Conservation (phyloP, 441 rosid genomes). For the Gossypium trilobum region DNA sequence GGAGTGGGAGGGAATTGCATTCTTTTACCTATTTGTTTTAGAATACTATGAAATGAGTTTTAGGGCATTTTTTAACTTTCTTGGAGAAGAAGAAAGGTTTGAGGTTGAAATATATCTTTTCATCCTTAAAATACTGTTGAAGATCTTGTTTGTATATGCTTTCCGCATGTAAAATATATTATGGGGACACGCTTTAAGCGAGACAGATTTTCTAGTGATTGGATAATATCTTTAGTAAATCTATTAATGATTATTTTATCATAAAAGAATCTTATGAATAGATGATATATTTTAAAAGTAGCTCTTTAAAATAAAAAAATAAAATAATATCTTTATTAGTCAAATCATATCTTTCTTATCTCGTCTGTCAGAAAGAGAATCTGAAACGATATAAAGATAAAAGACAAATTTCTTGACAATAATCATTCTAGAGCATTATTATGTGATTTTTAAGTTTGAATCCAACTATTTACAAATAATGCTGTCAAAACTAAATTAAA, state of each 20-base stretch:
- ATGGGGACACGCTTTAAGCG: neutral
- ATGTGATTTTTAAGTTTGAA: neutral
- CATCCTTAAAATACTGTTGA: neutral
- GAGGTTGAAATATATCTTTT: neutral
- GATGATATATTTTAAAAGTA: neutral
- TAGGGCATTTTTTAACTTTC: neutral
- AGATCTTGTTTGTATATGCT: neutral
- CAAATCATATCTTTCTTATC: conserved; percentile 2
- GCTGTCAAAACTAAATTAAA: neutral
- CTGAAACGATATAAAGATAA: neutral
- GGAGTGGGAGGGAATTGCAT: neutral
- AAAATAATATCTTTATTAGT: neutral
- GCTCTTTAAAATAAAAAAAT: neutral
- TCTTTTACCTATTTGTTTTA: neutral
- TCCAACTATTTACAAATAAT: neutral
- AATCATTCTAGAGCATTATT: neutral
- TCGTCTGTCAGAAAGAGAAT: neutral
- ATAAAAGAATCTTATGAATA: neutral
- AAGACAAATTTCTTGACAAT: neutral
- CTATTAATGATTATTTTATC: neutral
- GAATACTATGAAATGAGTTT: neutral
- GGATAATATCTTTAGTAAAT: neutral
- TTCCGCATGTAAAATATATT: neutral
- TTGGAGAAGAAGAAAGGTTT: neutral
- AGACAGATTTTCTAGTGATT: neutral